Evolutionary conservation across 1,284 basidiomycete species (phyloP).

Genomic region (Rhodotorula sp.): DNA sequence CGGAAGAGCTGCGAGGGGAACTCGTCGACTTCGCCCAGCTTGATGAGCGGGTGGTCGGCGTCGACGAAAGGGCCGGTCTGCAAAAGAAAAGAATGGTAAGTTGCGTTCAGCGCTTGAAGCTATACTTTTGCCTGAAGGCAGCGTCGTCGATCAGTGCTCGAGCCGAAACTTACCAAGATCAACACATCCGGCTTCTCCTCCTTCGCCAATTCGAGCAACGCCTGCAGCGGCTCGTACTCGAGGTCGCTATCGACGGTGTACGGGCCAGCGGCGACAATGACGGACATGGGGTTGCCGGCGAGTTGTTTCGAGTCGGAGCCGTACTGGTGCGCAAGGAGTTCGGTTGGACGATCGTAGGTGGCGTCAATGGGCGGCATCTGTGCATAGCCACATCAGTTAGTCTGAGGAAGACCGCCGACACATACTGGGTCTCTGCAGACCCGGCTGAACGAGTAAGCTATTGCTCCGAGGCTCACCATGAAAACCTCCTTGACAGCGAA

Average conservation of each 20-base stretch:
- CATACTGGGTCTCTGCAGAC: too few relatives aligned
- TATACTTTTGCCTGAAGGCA: background rate
- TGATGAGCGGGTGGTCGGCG: conserved; percentile 67
- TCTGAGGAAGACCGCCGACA: too few relatives aligned
- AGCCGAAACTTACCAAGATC: conserved; percentile 62
- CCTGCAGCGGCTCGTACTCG: conserved; percentile 66
- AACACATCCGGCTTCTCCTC: conserved; percentile 69
- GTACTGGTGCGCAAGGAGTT: conserved; percentile 47
- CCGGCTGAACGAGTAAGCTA: too few relatives aligned
- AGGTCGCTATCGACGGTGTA: conserved; percentile 76
- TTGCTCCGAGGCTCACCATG: conserved; percentile 54
- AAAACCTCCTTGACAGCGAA: conserved; percentile 83
- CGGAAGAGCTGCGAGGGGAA: conserved; percentile 69
- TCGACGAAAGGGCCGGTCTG: conserved; percentile 91
- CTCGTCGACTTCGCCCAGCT: conserved; percentile 65
- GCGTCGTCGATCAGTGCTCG: too few relatives aligned
- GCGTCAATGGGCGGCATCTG: conserved; percentile 52
- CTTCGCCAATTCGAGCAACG: conserved; percentile 60
- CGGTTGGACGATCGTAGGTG: conserved; percentile 45
- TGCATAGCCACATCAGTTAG: too few relatives aligned
- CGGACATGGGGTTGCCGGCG: conserved; percentile 56
- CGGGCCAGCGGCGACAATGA: conserved; percentile 74
- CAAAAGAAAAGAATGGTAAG: background rate
- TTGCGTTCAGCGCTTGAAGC: background rate
- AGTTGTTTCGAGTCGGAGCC: conserved; percentile 46